Percentiles rank a stretch among this genome's conserved stretches.
Conservation (phyloP, 331 rosid species). For the Malus hybrid region DNA sequence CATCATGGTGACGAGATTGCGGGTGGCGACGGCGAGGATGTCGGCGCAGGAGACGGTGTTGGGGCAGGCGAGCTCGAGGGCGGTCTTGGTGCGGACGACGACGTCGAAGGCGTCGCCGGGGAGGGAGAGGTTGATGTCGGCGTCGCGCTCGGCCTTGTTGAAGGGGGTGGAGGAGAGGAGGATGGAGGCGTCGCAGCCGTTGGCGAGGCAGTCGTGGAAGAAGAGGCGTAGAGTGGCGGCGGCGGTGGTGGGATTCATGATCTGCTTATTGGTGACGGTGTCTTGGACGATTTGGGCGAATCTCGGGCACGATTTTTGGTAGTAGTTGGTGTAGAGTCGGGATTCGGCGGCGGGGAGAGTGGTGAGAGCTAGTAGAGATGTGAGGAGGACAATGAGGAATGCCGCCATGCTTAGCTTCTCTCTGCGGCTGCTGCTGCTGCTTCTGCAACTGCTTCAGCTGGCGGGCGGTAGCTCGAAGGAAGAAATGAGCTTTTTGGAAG, state of each 20-base stretch:
- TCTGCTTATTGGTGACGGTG: slow-evolving; percentile 68
- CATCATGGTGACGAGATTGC: slow-evolving; percentile 71
- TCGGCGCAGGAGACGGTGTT: slow-evolving; percentile 84
- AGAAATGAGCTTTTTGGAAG: too few species aligned
- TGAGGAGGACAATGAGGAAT: too few species aligned
- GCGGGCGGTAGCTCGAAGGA: too few species aligned
- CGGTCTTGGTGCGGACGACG: slow-evolving; percentile 76
- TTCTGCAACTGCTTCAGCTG: too few species aligned
- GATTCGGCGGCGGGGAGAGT: slow-evolving; percentile 3
- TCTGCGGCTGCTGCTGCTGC: too few species aligned
- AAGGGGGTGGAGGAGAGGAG: slow-evolving; percentile 66
- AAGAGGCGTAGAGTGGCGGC: slow-evolving; percentile 74
- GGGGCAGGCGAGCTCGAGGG: slow-evolving; percentile 80
- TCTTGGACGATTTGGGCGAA: slow-evolving; percentile 56
- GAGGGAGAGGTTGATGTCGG: slow-evolving; percentile 88
- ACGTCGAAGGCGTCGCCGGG: slow-evolving; percentile 88
- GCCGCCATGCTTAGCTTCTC: too few species aligned
- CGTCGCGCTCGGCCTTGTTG: slow-evolving; percentile 73
- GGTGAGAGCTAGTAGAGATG: neutral
- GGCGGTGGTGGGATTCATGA: slow-evolving; percentile 67
- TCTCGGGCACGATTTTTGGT: slow-evolving; percentile 43
- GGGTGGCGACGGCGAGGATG: slow-evolving; percentile 66
- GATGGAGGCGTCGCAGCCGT: slow-evolving; percentile 86
- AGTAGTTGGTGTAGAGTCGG: slow-evolving; percentile 40
- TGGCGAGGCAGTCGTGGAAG: slow-evolving; percentile 79